Percentiles rank a stretch among this genome's conserved stretches.
phyloP scores from a whole-genome alignment of 208 protist genomes.

The Leishmania tropica region DNA sequence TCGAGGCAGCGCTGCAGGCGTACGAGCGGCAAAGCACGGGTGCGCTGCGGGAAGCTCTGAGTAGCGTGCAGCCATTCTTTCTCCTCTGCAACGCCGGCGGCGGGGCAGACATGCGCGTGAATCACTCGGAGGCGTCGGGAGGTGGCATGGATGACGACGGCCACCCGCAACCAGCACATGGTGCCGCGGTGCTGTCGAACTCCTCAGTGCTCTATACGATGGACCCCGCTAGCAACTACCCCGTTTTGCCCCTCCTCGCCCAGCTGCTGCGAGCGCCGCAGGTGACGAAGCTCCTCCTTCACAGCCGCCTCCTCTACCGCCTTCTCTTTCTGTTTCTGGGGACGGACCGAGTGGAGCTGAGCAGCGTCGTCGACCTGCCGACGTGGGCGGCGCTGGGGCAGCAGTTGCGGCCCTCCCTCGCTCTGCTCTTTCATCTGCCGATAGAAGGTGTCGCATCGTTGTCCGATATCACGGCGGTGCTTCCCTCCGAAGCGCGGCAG shows the following conservation, averaged over 20 bases:
- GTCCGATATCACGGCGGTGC: conserved; percentile 17
- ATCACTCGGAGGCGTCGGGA: neutral
- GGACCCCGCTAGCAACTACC: conserved; percentile 30
- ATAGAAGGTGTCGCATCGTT: conserved; percentile 7
- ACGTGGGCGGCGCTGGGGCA: conserved; percentile 44
- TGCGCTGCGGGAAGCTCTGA: conserved; percentile 27
- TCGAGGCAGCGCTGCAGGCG: conserved; percentile 35
- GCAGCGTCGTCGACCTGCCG: conserved; percentile 60
- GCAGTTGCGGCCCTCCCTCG: conserved; percentile 18
- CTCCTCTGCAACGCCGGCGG: conserved; percentile 22
- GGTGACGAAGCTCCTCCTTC: conserved; percentile 60
- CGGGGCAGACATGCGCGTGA: neutral
- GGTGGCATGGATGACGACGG: neutral
- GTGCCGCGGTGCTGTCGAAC: neutral
- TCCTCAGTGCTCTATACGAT: conserved; percentile 53
- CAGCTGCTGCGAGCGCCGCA: conserved; percentile 44
- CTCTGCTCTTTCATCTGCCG: conserved; percentile 4
- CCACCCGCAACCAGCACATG: neutral
- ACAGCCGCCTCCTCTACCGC: conserved; percentile 52
- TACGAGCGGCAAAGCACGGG: conserved; percentile 39
- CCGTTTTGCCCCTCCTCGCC: conserved; percentile 54
- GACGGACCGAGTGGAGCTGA: conserved; percentile 67
- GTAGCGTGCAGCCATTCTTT: conserved; percentile 46
- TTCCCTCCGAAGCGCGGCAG: conserved; percentile 13
- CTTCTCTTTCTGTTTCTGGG: conserved; percentile 78